Evolutionary conservation across 495 filamentous ascomycete genomes (phyloP), one percentile per base, ranked within the genome.

Genomic region (Penicillium turbatum): DNA sequence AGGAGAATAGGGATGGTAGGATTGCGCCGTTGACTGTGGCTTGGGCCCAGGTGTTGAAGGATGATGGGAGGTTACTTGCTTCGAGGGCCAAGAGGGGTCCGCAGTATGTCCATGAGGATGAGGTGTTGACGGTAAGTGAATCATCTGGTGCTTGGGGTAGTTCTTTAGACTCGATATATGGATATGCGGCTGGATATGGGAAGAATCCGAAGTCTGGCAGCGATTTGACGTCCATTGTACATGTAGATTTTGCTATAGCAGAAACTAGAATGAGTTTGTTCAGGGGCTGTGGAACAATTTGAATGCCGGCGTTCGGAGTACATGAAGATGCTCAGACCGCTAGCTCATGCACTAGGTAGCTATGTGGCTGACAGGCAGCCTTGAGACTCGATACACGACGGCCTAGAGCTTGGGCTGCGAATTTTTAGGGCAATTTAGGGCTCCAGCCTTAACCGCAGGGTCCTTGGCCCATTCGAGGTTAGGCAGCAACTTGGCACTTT

Each of bases 101-200:
- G 26, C 62, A 65, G 39, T 65, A 65, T 13, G 62, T 65, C 62
- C 62, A 65, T 29, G 59, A 62, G 6, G 62, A 62, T 3, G 59
- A 41, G 11, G 27, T 46, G 7, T 62, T 65, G 13, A 65, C 41
- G 2, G 59, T 62, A 12, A 62, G 39, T 5, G 51, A 15, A 17
- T 51, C 16, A 8, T 46, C 39, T 16, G 42, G 12, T 11, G 34
- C 7, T 10, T 17, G 27, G 19, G 29, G 4, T 37, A 48, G 6
- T 36, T 51, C 31, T 21, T 62, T 17, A 30, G 34, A 30, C 41
- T 45, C 37, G 37, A 15, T 16, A 6, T 12, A 11, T 17, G 30
- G n/a, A 31, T 43, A 27, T 21, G 49, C 27, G 4, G 39, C 15
- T 31, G 47, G 38, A 17, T 60, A 56, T 15, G 53, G 35, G 2